Conservation (phyloP, 2,329 filamentous ascomycete genomes). For the Xylariaceae sp. region DNA sequence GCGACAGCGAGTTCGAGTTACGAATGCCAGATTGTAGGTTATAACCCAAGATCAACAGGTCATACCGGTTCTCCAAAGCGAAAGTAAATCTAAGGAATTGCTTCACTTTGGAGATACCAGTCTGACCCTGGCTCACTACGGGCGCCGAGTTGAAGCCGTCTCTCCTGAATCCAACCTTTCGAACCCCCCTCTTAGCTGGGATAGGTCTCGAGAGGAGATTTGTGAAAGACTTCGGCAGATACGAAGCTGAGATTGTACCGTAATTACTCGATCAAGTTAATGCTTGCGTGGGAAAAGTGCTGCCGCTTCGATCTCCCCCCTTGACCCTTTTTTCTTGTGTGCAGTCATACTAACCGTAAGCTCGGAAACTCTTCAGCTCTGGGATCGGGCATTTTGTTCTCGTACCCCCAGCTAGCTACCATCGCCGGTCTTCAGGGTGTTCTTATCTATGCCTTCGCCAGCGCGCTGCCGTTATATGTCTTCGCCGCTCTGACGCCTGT, state of each 20-base stretch:
- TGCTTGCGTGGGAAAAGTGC: constrained; percentile 98
- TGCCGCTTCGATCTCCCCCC: constrained; percentile 65
- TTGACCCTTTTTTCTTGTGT: constrained; percentile 20
- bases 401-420: constrained; percentile 76
- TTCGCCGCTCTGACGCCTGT: constrained; percentile 74
- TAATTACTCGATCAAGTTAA: constrained; percentile 98
- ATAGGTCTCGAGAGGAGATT: constrained; percentile 40
- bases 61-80: constrained; percentile 14
- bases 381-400: constrained; percentile 78
- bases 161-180: constrained; percentile 49
- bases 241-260: constrained; percentile 93
- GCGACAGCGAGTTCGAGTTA: constrained; percentile 21
- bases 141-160: constrained; percentile 63
- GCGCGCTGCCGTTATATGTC: constrained; percentile 66
- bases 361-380: constrained; percentile 60
- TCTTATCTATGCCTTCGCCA: constrained; percentile 70
- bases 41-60: constrained; percentile 41
- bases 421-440: constrained; percentile 76
- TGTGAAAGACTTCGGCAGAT: constrained; percentile 32
- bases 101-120: constrained; percentile 17
- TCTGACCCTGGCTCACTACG: constrained; percentile 73
- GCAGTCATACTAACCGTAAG: constrained; percentile 33
- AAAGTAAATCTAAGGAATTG: neutral
- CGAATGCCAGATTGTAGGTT: constrained; percentile 39
- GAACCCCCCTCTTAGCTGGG: constrained; percentile 4